Base-by-base conservation (phyloP, 2,329 filamentous ascomycete genomes). In the Paraphaeosphaeria sporulosa region DNA sequence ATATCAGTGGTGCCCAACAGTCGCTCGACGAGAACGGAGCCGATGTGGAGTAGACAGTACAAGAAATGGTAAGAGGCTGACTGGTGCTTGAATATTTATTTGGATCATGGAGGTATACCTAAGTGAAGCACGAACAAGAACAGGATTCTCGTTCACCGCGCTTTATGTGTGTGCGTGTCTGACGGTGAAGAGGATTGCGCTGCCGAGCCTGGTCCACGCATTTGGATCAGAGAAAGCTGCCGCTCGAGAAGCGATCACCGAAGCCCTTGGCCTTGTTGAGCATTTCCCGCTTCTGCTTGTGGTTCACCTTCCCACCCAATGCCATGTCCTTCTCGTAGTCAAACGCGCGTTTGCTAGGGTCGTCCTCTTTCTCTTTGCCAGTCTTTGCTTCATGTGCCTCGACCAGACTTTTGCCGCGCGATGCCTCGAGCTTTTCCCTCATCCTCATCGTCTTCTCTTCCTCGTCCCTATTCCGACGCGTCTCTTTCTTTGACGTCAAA, bases 261-360 rank as follows among this genome's bases (percentile, higher is more conserved):
- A 97, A 97, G 70, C 93, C 90, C 17, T 89, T 87, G 4, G 93
- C 91, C 73, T 90, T 90, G 66, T 87, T 90, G 61, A 97, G 76
- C 81, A 98, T 82, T 68, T 97, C 91, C 69, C 87, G 87, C 67
- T 90, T 87, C 81, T 97, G 89, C 38, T 89, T 84, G 65, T 88
- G 82, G 27, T 88, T 90, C 55, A 97, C 87, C 70, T 87, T 88
- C 19, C 87, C 87, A 9, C 90, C 89, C 2, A 92, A 80, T 42
- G 87, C 90, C 87, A 98, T 97, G 76, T 98, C 95, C 81, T 97
- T 98, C 77, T 97, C 92, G 64, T 89, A 86, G 79, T 97, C 93
- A 78, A 98, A 98, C 0, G 87, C 90, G 62, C 94, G 85, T 78
- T 91, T 90, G 77, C 93, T 97, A 0, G 95, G 94, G 74, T 98